Conservation (phyloP, 1,284 basidiomycete genomes). For the Moniliella sp. region DNA sequence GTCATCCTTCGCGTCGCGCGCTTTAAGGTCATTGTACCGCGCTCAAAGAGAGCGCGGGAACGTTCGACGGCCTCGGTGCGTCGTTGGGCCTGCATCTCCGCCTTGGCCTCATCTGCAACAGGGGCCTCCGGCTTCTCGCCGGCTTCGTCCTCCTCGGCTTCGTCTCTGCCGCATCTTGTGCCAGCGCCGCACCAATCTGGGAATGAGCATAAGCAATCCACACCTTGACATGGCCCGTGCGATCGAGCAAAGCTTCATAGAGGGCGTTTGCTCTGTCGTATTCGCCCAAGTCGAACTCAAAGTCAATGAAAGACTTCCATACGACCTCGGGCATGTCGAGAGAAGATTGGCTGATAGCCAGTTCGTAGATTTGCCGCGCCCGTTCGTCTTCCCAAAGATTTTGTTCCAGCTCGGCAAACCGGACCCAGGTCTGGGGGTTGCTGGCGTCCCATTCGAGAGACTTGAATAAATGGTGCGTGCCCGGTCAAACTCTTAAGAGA, state of each 20-base stretch:
- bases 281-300: slow-evolving; percentile 81
- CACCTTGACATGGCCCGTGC: slow-evolving; percentile 75
- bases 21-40: slow-evolving; percentile 57
- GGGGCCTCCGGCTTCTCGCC: slow-evolving; percentile 40
- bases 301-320: slow-evolving; percentile 68
- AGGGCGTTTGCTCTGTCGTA: slow-evolving; percentile 60
- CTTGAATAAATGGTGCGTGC: slow-evolving; percentile 74
- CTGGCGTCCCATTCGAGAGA: slow-evolving; percentile 41
- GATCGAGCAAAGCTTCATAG: slow-evolving; percentile 65
- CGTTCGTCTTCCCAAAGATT: slow-evolving; percentile 76
- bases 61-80: slow-evolving; percentile 2
- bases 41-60: slow-evolving; percentile 7
- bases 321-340: slow-evolving; percentile 92
- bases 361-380: slow-evolving; percentile 81
- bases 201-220: slow-evolving; percentile 36
- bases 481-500: slow-evolving; percentile 59
- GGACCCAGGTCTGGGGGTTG: slow-evolving; percentile 51
- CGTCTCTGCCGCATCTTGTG: slow-evolving; percentile 51
- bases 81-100: slow-evolving; percentile 42
- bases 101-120: slow-evolving; percentile 45
- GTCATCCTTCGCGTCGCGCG: slow-evolving; percentile 64
- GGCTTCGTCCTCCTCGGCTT: no score
- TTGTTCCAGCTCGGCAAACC: slow-evolving; percentile 80
- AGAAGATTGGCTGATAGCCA: slow-evolving; percentile 66
- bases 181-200: slow-evolving; percentile 40